Conservation (phyloP, 2,329 filamentous ascomycete genomes). For the Tolypocladium nubicola region DNA sequence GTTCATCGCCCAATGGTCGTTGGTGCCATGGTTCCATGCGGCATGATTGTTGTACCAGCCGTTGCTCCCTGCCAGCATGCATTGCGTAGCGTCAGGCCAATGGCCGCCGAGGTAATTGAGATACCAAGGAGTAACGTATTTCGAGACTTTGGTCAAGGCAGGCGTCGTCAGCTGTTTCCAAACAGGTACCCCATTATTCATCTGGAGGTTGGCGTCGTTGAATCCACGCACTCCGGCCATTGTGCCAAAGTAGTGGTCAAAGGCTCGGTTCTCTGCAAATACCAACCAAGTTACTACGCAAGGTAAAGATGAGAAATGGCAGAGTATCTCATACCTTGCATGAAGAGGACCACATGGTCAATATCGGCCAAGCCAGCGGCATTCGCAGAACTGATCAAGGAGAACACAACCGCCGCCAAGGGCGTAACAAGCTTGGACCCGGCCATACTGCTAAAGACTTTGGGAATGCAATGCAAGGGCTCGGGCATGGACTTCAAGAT, state of each 20-base stretch:
- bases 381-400: neutral
- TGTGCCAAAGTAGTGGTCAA: slow-evolving; percentile 41
- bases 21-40: slow-evolving; percentile 37
- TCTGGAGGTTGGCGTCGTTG: slow-evolving; percentile 43
- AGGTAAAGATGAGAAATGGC: no score
- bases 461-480: neutral
- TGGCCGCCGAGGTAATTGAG: slow-evolving; percentile 42
- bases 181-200: slow-evolving; percentile 33
- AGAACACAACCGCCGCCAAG: neutral
- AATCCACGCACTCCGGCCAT: slow-evolving; percentile 46
- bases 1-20: slow-evolving; percentile 41
- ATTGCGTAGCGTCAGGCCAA: slow-evolving; percentile 40
- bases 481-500: neutral
- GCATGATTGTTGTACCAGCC: slow-evolving; percentile 41
- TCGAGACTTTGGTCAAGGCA: slow-evolving; percentile 24
- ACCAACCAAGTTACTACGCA: neutral
- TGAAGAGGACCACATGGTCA: slow-evolving; percentile 47
- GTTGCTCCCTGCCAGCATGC: slow-evolving; percentile 40
- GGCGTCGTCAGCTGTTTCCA: slow-evolving; percentile 35
- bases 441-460: neutral
- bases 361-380: slow-evolving; percentile 25
- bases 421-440: neutral
- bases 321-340: slow-evolving; percentile 29
- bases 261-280: slow-evolving; percentile 22
- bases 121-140: slow-evolving; percentile 40